Conservation (phyloP, 148 eudicot species). For the Rhododendron vialii region DNA sequence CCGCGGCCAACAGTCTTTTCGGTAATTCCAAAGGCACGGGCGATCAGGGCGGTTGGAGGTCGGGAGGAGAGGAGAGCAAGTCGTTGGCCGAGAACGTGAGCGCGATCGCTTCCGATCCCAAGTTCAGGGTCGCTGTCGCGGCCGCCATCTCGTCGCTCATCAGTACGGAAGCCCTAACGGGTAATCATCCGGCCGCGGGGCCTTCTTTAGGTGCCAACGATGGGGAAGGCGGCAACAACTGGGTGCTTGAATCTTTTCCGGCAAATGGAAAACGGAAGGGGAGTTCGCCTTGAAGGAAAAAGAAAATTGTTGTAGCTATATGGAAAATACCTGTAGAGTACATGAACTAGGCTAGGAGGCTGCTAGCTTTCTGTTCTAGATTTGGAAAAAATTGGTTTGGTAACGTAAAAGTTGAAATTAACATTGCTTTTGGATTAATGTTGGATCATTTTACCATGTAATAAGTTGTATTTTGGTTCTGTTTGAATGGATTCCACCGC, state of each 20-base stretch:
- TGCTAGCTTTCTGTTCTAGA: neutral
- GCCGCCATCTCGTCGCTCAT: conserved; percentile 52
- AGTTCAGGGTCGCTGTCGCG: conserved; percentile 59
- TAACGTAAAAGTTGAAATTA: neutral
- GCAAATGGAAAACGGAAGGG: conserved; percentile 12
- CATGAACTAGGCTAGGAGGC: neutral
- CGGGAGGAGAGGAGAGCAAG: neutral
- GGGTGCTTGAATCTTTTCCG: conserved; percentile 35
- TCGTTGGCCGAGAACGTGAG: conserved; percentile 40
- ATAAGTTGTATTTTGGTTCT: neutral
- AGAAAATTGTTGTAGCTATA: neutral
- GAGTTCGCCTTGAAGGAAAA: conserved; percentile 9
- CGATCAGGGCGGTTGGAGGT: neutral
- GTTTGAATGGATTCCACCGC: neutral
- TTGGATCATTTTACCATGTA: neutral
- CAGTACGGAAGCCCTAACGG: conserved; percentile 32
- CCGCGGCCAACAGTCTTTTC: conserved; percentile 7
- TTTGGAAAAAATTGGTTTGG: neutral
- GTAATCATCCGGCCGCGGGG: neutral
- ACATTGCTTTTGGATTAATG: neutral
- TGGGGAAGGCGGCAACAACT: conserved; percentile 22
- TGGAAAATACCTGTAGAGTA: neutral
- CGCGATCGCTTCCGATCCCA: conserved; percentile 51
- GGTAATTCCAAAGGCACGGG: conserved; percentile 13
- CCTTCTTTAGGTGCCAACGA: conserved; percentile 11